Conservation (phyloP, 768 basidiomycete genomes). For the Guyanaporus albipodus region DNA sequence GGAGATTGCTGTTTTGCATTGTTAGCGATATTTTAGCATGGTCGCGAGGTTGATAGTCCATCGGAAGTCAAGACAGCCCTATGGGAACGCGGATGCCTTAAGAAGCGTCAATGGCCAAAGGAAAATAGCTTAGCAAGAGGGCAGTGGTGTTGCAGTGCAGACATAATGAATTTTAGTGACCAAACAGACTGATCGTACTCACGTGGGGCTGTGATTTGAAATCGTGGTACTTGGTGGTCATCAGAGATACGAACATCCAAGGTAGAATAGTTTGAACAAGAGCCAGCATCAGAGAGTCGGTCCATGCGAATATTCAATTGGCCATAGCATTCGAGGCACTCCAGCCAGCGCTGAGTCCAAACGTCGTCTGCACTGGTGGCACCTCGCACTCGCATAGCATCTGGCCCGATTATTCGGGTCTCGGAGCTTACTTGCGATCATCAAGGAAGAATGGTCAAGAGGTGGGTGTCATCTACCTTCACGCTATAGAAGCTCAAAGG, state of each 20-base stretch:
- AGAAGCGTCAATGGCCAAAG: slow-evolving; percentile 10
- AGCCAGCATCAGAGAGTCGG: no score
- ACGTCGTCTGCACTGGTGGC: neutral
- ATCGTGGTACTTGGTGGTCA: neutral
- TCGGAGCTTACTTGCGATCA: slow-evolving; percentile 8
- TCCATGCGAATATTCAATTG: no score
- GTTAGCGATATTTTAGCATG: slow-evolving; percentile 14
- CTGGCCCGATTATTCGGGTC: neutral
- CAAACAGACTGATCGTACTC: neutral
- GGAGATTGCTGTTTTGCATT: no score
- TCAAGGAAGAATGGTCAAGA: slow-evolving; percentile 11
- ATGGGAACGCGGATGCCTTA: slow-evolving; percentile 3
- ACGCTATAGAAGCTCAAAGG: no score
- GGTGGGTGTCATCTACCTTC: no score
- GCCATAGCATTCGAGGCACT: neutral
- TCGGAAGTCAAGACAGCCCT: neutral
- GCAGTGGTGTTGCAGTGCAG: slow-evolving; percentile 15
- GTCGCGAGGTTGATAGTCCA: slow-evolving; percentile 5
- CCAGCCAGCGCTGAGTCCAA: no score
- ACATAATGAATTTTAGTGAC: slow-evolving; percentile 7
- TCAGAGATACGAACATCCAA: no score
- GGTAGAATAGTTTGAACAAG: no score
- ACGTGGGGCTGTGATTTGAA: neutral
- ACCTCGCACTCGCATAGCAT: neutral
- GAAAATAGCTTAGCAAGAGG: slow-evolving; percentile 3